Evolutionary conservation across 2,329 filamentous ascomycete species (phyloP), one percentile per base, ranked within the genome.

Genomic region (Chaetomiaceae sp.): DNA sequence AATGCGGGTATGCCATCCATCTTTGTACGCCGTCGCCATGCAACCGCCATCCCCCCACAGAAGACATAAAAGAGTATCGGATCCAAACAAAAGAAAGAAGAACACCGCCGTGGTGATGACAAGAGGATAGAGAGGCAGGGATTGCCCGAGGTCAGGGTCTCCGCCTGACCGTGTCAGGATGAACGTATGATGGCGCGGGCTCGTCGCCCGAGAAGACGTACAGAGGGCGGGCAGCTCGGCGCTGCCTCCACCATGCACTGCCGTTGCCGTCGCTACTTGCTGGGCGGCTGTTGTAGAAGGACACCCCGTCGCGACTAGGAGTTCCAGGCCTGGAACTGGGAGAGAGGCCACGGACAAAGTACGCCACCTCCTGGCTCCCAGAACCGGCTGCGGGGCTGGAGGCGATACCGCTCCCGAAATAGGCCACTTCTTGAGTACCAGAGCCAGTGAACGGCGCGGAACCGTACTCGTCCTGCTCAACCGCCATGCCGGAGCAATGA

Each of bases 401-500:
- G n/a, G 31, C 15, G 22, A 22, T 23, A 3, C 48, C 39, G 7
- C 39, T n/a, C n/a, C 48, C 27, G n/a, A 51, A 44, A 15, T 44
- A 51, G 12, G 33, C 51, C 39, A 39, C 20, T 20, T 49, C 39
- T 11, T 54, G 45, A 6, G 9, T 31, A 1, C 12, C 38, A 2
- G 11, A 8, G 6, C 25, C 4, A 37, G 17, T 8, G 14, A 19
- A 19, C 20, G 17, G 12, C 38, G 20, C 34, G 22, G 15, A 27
- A 38, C 27, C 33, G 34, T 54, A 45, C 39, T 51, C 33, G 23
- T 55, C 27, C 37, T 55, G 50, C 34, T 61, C 51, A 15, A 47
- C 51, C 11, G 51, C 48, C n/a, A 61, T 47, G 4, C 61, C 59
- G 3, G 58, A 62, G 23, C 61, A 63, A 14, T 58, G 59, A 38